Evolutionary conservation across 2,329 filamentous ascomycete species (phyloP), one percentile per base, ranked within the genome.

Genomic region (Pseudogymnoascus sp.): DNA sequence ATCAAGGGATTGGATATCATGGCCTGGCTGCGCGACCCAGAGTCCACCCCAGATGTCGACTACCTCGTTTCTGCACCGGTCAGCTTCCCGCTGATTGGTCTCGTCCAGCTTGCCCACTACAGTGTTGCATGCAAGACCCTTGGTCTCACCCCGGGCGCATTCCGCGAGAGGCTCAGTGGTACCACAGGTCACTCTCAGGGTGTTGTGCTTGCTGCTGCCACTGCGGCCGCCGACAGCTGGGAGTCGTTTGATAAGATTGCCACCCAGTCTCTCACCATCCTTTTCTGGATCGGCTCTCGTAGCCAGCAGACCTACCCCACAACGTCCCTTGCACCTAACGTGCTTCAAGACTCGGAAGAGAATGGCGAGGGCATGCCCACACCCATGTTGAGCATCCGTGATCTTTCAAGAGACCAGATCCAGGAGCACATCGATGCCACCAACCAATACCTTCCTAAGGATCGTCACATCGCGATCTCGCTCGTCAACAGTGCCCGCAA

Each of bases 211-310:
- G 94, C 94, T 22, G 91, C 93, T 30, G 90, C 90, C 22, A 96
- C 94, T 62, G 89, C 95, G 1, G 90, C 93, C 4, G 90, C 92
- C 3, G 89, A 90, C 67, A 91, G 89, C 28, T 99, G 94, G 94
- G 91, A 96, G 65, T 90, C 90, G 0, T 99, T 94, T 74, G 85
- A 89, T 66, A 86, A 89, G 70, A 85, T 90, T 61, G 84, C 91
- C 61, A 87, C 82, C 69, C 86, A 90, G 67, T 89, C 93, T 2
- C 79, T 99, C 65, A 94, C 90, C 30, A 90, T 97, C 70, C 87
- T 99, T 30, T 99, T 99, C 81, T 99, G 94, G 94, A 96, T 99
- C 67, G 94, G 95, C 72, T 87, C 93, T 64, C 88, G 94, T 70
- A 97, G 93, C 74, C 94, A 99, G 75, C 94, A 99, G 75, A 92